Evolutionary conservation across 352 stramenopile species (phyloP).

Genomic region (Phytophthora pisi): DNA sequence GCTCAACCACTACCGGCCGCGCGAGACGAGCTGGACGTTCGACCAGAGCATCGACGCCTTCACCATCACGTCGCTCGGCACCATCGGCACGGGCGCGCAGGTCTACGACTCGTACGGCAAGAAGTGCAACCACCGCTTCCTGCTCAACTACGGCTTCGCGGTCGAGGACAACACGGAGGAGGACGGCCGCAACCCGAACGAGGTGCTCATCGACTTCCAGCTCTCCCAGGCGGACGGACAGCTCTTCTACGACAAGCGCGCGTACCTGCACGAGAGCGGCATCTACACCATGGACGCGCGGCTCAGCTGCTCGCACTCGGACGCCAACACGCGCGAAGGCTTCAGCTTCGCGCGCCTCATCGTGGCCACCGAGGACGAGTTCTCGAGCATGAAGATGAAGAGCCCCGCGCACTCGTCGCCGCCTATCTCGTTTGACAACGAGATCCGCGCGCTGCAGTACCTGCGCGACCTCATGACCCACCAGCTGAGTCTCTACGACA

Average conservation of each 20-base stretch:
- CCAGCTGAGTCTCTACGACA: constrained; percentile 83
- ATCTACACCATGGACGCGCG: constrained; percentile 90
- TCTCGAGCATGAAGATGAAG: constrained; percentile 83
- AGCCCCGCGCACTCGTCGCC: constrained; percentile 77
- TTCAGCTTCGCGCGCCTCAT: constrained; percentile 88
- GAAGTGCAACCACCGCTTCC: constrained; percentile 99
- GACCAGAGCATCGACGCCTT: constrained; percentile 85
- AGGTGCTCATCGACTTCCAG: constrained; percentile 92
- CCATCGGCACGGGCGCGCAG: constrained; percentile 86
- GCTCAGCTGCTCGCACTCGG: constrained; percentile 84
- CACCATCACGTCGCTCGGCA: constrained; percentile 89
- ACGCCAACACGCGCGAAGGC: constrained; percentile 85
- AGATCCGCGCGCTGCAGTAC: constrained; percentile 79
- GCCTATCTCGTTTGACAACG: constrained; percentile 86
- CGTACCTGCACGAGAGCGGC: constrained; percentile 85
- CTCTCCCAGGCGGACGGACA: constrained; percentile 62
- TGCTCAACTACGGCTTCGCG: constrained; percentile 99
- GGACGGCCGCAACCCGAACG: constrained; percentile 98
- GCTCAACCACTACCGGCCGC: constrained; percentile 99
- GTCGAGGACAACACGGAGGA: constrained; percentile 98
- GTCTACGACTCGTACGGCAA: constrained; percentile 99
- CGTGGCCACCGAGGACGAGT: constrained; percentile 84
- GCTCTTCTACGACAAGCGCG: constrained; percentile 86
- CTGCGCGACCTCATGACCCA: constrained; percentile 79
- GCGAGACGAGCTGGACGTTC: constrained; percentile 97